Evolutionary conservation across 176 grass and related monocot species (phyloP).

Genomic region (Eleusine coracana): DNA sequence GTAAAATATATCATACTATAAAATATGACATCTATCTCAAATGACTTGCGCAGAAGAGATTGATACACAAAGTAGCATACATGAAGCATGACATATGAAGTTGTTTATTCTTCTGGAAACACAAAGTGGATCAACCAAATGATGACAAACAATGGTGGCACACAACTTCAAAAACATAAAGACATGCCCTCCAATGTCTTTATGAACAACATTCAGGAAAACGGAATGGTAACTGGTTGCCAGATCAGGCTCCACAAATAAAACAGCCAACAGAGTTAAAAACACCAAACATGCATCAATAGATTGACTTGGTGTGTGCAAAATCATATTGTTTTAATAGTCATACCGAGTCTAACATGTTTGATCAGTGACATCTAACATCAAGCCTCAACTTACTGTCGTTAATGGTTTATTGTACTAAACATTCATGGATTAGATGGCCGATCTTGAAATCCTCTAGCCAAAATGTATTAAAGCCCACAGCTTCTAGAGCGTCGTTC

Average conservation of each 20-base stretch:
- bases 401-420: not conserved
- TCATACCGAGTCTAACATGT: not conserved
- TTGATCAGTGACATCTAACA: not conserved
- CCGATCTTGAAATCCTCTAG: no score
- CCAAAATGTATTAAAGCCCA: not conserved
- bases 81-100: not conserved
- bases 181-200: not conserved
- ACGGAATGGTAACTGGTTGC: not conserved
- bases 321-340: not conserved
- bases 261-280: not conserved
- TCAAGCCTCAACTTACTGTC: not conserved
- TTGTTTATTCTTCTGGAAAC: not conserved
- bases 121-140: not conserved
- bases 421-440: not conserved
- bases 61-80: not conserved
- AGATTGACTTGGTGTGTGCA: not conserved
- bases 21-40: not conserved
- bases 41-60: not conserved
- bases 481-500: not conserved
- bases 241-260: not conserved
- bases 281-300: not conserved
- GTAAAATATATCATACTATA: not conserved
- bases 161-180: not conserved
- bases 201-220: not conserved
- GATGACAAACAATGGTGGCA: not conserved